These are phyloP conservation scores for Carex littledalei DNA, from an alignment of 176 grass and related monocot species.

Conservation along the genomic window DNA sequence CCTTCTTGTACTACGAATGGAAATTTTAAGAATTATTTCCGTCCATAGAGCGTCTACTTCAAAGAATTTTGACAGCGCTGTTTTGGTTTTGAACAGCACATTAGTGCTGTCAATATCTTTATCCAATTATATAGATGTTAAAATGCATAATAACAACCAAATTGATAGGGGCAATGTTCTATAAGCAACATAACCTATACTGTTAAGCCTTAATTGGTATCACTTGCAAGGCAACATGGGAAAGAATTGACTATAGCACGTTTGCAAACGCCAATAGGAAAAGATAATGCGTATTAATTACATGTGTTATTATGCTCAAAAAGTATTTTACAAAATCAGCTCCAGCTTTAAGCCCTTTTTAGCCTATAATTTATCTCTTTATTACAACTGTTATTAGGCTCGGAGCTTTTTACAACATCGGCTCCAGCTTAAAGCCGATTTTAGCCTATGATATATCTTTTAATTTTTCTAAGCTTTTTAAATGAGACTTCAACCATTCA, in stretches of 20 bases:
- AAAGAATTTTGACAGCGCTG: too few species aligned
- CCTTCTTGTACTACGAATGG: background rate
- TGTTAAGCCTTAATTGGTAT: background rate
- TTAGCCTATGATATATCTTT: constrained; percentile 27
- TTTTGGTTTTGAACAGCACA: too few species aligned
- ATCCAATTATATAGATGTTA: too few species aligned
- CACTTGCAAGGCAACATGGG: background rate
- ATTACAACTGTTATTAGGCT: constrained; percentile 13
- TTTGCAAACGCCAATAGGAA: background rate
- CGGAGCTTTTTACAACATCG: background rate
- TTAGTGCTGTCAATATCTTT: too few species aligned
- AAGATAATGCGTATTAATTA: background rate
- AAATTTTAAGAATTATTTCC: background rate
- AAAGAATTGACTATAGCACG: background rate
- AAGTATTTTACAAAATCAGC: background rate
- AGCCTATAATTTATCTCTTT: constrained; percentile 22
- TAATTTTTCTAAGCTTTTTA: constrained; percentile 52
- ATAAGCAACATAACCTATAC: background rate
- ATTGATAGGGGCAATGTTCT: too few species aligned
- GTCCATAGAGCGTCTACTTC: background rate
- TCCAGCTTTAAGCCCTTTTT: background rate
- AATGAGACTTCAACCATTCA: constrained; percentile 59
- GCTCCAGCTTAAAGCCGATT: background rate
- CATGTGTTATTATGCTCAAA: background rate
- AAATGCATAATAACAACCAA: too few species aligned